Evolutionary conservation across 2,329 filamentous ascomycete genomes (phyloP).

Genomic region (Onygena corvina): DNA sequence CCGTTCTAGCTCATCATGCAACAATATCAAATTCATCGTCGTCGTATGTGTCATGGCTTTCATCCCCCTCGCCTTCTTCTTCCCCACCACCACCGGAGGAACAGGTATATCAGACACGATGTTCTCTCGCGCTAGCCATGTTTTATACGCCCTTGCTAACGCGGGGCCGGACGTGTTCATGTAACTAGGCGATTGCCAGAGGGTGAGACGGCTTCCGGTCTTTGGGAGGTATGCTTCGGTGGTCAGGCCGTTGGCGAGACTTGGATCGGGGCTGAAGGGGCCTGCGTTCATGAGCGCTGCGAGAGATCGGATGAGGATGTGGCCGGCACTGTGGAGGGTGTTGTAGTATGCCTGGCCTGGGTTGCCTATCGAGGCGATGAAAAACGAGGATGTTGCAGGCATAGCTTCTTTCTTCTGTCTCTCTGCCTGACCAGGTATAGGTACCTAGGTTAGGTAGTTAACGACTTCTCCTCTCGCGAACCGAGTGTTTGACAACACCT

Average conservation of each 20-base stretch:
- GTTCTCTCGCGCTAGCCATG: constrained; percentile 20
- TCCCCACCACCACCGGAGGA: constrained; percentile 8
- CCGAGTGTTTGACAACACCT: too few species aligned
- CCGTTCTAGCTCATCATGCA: constrained; percentile 82
- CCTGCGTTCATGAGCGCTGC: constrained; percentile 37
- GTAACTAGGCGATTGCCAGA: constrained; percentile 60
- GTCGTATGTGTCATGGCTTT: constrained; percentile 2
- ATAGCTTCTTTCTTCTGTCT: neutral
- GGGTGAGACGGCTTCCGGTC: constrained; percentile 44
- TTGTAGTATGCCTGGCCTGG: constrained; percentile 56
- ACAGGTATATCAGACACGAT: neutral
- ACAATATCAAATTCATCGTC: constrained; percentile 50
- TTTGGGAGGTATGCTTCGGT: constrained; percentile 37
- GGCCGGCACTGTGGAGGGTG: constrained; percentile 79
- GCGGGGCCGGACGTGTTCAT: constrained; percentile 80
- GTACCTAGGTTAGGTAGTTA: neutral
- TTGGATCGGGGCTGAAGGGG: constrained; percentile 39
- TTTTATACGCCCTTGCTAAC: constrained; percentile 53
- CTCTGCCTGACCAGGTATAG: neutral
- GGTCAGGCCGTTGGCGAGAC: constrained; percentile 39
- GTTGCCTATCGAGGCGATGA: constrained; percentile 83
- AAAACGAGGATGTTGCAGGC: constrained; percentile 31
- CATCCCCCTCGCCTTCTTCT: constrained; percentile 19
- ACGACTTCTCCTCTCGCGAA: neutral
- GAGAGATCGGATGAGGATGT: constrained; percentile 58